Percentiles rank a stretch among this genome's conserved stretches.
Conservation (phyloP, 768 basidiomycete genomes). For the Mycena albidolilacea region DNA sequence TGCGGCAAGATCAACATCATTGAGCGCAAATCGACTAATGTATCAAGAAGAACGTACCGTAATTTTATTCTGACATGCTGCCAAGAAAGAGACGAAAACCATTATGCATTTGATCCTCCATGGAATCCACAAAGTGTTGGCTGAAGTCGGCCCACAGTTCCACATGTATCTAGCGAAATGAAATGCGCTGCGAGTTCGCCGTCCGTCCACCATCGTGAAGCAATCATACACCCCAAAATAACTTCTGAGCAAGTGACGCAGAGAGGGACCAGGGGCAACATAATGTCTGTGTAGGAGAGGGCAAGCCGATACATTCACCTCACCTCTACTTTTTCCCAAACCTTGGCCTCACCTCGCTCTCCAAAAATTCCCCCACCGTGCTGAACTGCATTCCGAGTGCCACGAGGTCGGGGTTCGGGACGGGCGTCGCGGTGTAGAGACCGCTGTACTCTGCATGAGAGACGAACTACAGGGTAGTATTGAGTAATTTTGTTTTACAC, state of each 20-base stretch:
- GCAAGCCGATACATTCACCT: neutral
- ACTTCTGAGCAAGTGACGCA: neutral
- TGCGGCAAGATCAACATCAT: too few species aligned
- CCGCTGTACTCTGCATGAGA: constrained; percentile 15
- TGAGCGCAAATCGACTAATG: too few species aligned
- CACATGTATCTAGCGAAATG: neutral
- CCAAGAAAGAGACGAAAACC: too few species aligned
- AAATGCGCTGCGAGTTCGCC: neutral
- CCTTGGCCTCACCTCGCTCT: constrained; percentile 15
- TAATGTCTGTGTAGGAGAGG: neutral
- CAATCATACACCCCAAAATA: neutral
- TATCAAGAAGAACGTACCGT: too few species aligned
- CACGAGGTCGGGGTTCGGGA: constrained; percentile 26
- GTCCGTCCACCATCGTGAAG: neutral
- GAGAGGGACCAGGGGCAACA: neutral
- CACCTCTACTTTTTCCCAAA: neutral
- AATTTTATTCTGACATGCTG: too few species aligned
- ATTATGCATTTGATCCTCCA: too few species aligned
- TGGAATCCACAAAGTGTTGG: too few species aligned
- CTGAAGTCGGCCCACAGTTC: neutral
- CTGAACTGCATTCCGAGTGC: constrained; percentile 20
- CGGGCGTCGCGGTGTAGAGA: constrained; percentile 5
- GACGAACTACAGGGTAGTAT: neutral
- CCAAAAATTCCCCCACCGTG: constrained; percentile 24
- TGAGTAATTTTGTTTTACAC: too few species aligned